Evolutionary conservation across 2,329 filamentous ascomycete species (phyloP).

Genomic region (Aureobasidium subglaciale): DNA sequence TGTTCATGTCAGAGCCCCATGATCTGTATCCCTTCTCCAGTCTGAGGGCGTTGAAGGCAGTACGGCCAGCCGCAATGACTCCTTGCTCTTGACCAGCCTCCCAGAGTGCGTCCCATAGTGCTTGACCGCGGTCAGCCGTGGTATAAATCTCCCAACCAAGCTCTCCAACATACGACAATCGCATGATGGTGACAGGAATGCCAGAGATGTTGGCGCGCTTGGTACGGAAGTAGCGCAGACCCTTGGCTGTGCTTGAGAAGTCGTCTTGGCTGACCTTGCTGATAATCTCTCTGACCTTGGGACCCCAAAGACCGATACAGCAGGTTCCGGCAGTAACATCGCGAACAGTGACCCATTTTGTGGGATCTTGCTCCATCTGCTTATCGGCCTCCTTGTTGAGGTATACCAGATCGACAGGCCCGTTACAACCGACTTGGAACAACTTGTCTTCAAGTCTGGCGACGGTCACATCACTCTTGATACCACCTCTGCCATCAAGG

Average conservation of each 20-base stretch:
- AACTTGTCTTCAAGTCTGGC: slow-evolving; percentile 44
- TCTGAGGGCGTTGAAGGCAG: slow-evolving; percentile 51
- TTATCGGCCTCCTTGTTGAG: slow-evolving; percentile 46
- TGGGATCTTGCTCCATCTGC: slow-evolving; percentile 37
- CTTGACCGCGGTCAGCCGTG: slow-evolving; percentile 51
- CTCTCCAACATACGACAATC: slow-evolving; percentile 56
- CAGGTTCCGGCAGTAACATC: slow-evolving; percentile 56
- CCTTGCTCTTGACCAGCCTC: slow-evolving; percentile 49
- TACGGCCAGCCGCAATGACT: slow-evolving; percentile 51
- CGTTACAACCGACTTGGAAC: slow-evolving; percentile 53
- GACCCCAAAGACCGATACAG: slow-evolving; percentile 57
- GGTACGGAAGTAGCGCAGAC: slow-evolving; percentile 44
- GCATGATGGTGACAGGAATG: slow-evolving; percentile 50
- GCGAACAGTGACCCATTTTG: slow-evolving; percentile 44
- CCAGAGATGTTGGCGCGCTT: slow-evolving; percentile 46
- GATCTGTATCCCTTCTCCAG: slow-evolving; percentile 54
- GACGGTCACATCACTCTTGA: slow-evolving; percentile 52
- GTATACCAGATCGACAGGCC: slow-evolving; percentile 48
- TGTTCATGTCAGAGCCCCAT: slow-evolving; percentile 53
- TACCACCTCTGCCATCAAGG: slow-evolving; percentile 46
- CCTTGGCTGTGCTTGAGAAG: slow-evolving; percentile 34
- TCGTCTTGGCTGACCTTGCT: slow-evolving; percentile 39
- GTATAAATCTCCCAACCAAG: slow-evolving; percentile 57
- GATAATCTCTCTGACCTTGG: slow-evolving; percentile 48
- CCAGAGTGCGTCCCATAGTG: slow-evolving; percentile 54